Conservation (phyloP, 2,329 filamentous ascomycete species). For the Sarocladium brachiariae region DNA sequence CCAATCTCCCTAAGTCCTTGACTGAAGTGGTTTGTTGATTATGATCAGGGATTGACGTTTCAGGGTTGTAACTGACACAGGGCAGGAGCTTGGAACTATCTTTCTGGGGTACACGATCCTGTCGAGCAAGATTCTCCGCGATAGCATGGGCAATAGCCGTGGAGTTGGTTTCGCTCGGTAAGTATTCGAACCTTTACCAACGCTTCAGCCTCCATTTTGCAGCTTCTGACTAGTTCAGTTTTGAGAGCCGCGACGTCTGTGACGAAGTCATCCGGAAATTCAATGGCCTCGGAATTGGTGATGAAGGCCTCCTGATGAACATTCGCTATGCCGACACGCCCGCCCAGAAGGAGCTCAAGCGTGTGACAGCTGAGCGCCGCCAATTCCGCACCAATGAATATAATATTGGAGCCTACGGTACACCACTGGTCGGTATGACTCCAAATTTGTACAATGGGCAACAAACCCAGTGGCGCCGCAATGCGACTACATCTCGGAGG, state of each 20-base stretch:
- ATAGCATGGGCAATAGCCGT: constrained; percentile 85
- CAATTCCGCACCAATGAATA: constrained; percentile 97
- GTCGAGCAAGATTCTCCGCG: constrained; percentile 91
- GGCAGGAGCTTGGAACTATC: constrained; percentile 66
- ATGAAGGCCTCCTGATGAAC: constrained; percentile 78
- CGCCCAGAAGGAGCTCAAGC: constrained; percentile 93
- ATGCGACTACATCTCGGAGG: constrained; percentile 23
- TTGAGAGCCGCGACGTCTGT: constrained; percentile 82
- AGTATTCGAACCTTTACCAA: constrained; percentile 21
- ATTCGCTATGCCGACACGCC: constrained; percentile 96
- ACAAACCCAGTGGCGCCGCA: constrained; percentile 27
- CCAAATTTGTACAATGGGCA: constrained; percentile 30
- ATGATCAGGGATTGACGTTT: no score
- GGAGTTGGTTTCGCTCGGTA: constrained; percentile 97
- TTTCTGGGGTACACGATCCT: constrained; percentile 77
- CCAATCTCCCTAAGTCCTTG: constrained; percentile 86
- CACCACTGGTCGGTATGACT: constrained; percentile 50
- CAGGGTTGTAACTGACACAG: constrained; percentile 13
- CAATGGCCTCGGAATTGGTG: constrained; percentile 70
- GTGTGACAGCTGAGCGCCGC: constrained; percentile 88
- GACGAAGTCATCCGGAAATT: constrained; percentile 83
- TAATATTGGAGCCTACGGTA: constrained; percentile 65
- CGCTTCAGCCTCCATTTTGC: neutral
- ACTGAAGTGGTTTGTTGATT: constrained; percentile 73
- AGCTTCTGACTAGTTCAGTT: constrained; percentile 47